A percentile compares a stretch with the other conserved stretches of the same genome.
Conservation (phyloP, 352 stramenopile species). For the Hyaloperonospora arabidopsidis region DNA sequence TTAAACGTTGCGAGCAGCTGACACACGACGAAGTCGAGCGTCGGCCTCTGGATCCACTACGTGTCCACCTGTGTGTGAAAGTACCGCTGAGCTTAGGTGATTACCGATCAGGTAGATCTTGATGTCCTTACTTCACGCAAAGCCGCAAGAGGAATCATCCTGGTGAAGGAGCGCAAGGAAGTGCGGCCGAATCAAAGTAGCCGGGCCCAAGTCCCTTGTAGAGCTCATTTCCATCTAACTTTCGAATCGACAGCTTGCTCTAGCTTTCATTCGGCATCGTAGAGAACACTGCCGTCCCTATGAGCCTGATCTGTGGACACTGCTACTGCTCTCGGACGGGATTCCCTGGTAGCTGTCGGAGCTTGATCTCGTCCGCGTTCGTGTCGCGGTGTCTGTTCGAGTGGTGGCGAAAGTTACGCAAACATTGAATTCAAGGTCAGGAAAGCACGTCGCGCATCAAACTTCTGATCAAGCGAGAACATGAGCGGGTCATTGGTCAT, state of each 20-base stretch:
- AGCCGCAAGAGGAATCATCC: constrained; percentile 1
- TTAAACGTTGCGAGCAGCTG: constrained; percentile 1
- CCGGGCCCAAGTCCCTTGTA: not conserved
- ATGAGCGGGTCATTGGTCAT: no score
- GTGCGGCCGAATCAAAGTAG: not conserved
- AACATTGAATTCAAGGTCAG: no score
- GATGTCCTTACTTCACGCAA: constrained; percentile 4
- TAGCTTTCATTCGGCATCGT: not conserved
- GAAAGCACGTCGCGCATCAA: no score
- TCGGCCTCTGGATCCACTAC: constrained; percentile 1
- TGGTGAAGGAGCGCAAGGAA: not conserved
- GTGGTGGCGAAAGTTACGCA: no score
- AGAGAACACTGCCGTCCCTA: not conserved
- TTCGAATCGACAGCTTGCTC: not conserved
- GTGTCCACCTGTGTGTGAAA: constrained; percentile 10
- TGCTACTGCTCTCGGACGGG: no score
- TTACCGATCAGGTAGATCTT: constrained; percentile 5
- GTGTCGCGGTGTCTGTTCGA: no score
- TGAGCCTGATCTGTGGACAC: not conserved
- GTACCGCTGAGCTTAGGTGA: not conserved
- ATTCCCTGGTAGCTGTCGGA: no score
- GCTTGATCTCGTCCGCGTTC: no score
- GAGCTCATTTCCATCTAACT: not conserved
- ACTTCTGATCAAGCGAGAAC: no score
- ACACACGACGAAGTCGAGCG: constrained; percentile 5